phyloP scores from a whole-genome alignment of 139 green algal genomes.

The Monoraphidium neglectum region DNA sequence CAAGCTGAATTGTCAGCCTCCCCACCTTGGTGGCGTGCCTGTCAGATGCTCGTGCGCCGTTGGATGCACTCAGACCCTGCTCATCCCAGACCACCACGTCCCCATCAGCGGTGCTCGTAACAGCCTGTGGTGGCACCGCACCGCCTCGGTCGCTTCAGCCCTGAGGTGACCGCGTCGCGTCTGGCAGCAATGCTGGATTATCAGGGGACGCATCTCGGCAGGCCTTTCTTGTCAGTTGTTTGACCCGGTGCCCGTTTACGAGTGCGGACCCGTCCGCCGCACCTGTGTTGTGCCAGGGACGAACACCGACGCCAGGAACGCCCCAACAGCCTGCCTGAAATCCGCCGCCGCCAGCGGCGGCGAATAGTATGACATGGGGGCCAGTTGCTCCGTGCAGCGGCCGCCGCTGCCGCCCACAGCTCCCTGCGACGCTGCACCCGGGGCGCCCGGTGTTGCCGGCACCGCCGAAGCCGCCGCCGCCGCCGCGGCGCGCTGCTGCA shows the following conservation, averaged over 20 bases:
- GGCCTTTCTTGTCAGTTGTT: neutral
- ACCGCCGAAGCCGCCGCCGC: too few species aligned
- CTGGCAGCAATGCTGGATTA: neutral
- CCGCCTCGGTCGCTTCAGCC: too few species aligned
- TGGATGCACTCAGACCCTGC: constrained; percentile 58
- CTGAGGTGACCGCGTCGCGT: neutral
- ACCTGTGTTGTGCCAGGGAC: constrained; percentile 55
- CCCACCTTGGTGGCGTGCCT: constrained; percentile 52
- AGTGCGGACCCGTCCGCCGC: neutral
- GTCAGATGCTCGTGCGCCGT: constrained; percentile 53
- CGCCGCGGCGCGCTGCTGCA: neutral
- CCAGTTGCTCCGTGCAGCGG: neutral
- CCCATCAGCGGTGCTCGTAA: constrained; percentile 65
- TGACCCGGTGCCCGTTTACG: neutral
- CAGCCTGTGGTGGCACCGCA: constrained; percentile 38
- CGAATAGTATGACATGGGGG: constrained; percentile 57
- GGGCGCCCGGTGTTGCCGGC: too few species aligned
- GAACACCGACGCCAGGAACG: constrained; percentile 66
- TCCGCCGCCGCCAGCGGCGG: constrained; percentile 59
- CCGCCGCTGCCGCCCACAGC: neutral
- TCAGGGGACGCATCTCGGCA: neutral
- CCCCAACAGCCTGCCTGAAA: constrained; percentile 72
- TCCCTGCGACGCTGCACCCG: too few species aligned
- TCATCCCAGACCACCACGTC: constrained; percentile 83
- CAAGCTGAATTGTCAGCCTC: too few species aligned